Base-by-base conservation (phyloP, 257 asterid species). In the Plantago ovata region DNA sequence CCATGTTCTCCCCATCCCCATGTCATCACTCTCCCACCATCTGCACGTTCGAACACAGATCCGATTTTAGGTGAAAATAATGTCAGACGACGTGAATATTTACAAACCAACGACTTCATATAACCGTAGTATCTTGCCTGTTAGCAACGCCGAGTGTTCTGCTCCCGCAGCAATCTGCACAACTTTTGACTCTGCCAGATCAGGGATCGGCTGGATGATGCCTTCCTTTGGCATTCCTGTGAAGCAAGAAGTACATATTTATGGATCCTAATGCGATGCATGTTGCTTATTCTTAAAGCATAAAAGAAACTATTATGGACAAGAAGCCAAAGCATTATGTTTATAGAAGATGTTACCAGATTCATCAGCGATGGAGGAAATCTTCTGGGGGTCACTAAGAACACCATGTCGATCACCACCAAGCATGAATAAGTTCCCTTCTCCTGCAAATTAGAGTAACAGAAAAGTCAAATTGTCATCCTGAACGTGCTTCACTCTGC, bases 1-100 rank as follows among this genome's bases (percentile, higher is more conserved):
- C 97, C 97, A 19, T 92, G 98, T 80, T 92, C 98, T 15, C 95
- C 97, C 98, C 98, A 92, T n/a, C 98, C 98, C 95, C 95, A 92
- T 21, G 95, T 78, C 91, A 88, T 70, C 55, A 92, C 73, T 11
- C 68, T 72, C 60, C 89, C 94, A 42, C 79, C 68, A 23, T 77
- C 98, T 92, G 81, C 52, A 39, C 19, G n/a, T 44, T 36, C 19
- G 28, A 12, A 53, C 32, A 0, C 6, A 5, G 15, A 28, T 16
- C n/a, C 14, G 21, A 42, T 19, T 38, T 14, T 38, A 28, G 47
- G 48, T n/a, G 7, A 9, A 36, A 19, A 56, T 33, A 16, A 3
- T 14, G n/a, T 11, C 45, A 24, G 32, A 18, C 19, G 21, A 40
- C 43, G 39, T 6, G 36, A 64, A 24, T 48, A 58, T 18, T 16